phyloP scores from a whole-genome alignment of 2,329 filamentous ascomycete genomes.

The Epichloe coenophiala region DNA sequence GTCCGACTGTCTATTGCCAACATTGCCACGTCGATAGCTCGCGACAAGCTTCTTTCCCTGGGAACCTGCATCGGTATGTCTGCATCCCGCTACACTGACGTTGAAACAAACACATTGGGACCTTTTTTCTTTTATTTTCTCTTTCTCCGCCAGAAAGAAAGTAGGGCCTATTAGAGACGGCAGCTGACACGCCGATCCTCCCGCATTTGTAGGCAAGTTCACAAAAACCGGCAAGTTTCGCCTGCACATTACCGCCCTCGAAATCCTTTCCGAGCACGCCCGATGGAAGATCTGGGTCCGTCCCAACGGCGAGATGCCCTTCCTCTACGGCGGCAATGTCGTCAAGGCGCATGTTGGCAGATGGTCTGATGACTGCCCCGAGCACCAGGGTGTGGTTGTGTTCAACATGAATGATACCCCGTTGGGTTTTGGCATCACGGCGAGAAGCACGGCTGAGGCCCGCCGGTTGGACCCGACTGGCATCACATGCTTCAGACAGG shows the following conservation, averaged over 20 bases:
- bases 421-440: conserved; percentile 85
- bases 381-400: conserved; percentile 84
- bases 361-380: conserved; percentile 83
- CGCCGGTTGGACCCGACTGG: conserved; percentile 79
- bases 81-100: too few relatives aligned
- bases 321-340: conserved; percentile 85
- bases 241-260: conserved; percentile 78
- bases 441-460: conserved; percentile 73
- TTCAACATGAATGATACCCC: conserved; percentile 87
- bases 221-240: conserved; percentile 95
- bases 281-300: conserved; percentile 97
- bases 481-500: conserved; percentile 80
- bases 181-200: background rate
- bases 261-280: conserved; percentile 79
- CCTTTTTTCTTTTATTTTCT: too few relatives aligned
- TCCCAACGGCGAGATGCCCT: conserved; percentile 93
- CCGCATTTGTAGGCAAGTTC: conserved; percentile 57
- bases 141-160: background rate
- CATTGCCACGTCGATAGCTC: conserved; percentile 71
- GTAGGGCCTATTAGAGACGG: conserved; percentile 5
- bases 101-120: too few relatives aligned
- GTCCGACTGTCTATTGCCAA: conserved; percentile 83
- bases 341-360: conserved; percentile 59
- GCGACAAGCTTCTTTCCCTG: conserved; percentile 72
- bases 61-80: conserved; percentile 62